Evolutionary conservation across 495 filamentous ascomycete genomes (phyloP), one percentile per base, ranked within the genome.

Genomic region (Copromyces sp.): DNA sequence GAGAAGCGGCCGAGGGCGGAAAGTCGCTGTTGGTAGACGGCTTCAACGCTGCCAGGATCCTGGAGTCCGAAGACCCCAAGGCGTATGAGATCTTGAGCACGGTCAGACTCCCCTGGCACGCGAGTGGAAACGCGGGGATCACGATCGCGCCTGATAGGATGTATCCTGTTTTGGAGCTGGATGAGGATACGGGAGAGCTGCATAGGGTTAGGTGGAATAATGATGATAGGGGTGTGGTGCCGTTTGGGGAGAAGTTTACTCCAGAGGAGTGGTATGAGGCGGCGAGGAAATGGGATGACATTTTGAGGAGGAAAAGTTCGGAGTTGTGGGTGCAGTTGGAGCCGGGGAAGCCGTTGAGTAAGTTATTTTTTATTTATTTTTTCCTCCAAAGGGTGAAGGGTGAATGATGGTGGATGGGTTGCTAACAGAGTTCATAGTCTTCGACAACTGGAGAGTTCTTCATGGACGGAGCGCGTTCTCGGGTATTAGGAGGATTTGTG

Each of bases 381-480:
- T 9, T 9, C 20, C 11, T 37, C 1, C 16, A 6, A 16, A 4
- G 24, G n/a, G 9, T 20, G 41, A 42, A 24, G 39, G 9, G 9
- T 39, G 39, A n/a, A 12, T 9, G 29, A 6, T 70, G 9, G 68
- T 37, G 42, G 16, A 24, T 35, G 12, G 61, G 40, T 72, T 24
- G 39, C 74, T 73, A 47, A 73, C 69, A 14, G 0, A 4, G 42
- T 3, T 39, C 3, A 14, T n/a, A 93, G 90, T 97, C 24, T 97
- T 98, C 79, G 93, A 98, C 80, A 98, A 98, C 78, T 98, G 94
- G 94, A 87, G 95, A 73, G 93, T 97, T 71, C 81, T 98, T 68
- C 95, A 98, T 80, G 95, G 94, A 4, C 85, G 95, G 74, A 87
- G 88, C 29, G 86, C 88, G 16, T 98, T 97, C 77, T 91, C 88